phyloP scores from a whole-genome alignment of 805 yeast species.

The Myxozyma kluyveri region DNA sequence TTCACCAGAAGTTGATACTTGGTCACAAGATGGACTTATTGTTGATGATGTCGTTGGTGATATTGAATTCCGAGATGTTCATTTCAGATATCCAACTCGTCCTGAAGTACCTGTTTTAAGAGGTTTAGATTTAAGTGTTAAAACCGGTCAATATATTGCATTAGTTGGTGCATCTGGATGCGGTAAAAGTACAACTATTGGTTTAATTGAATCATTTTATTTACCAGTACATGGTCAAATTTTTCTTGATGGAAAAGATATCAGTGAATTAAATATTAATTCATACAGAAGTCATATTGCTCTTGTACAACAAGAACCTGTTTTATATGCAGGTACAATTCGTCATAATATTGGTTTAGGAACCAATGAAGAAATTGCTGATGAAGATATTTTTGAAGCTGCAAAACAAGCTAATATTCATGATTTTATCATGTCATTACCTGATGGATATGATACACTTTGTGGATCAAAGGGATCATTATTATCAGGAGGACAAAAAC shows the following conservation, averaged over 20 bases:
- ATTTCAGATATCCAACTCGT: constrained; percentile 36
- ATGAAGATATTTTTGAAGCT: constrained; percentile 44
- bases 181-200: constrained; percentile 47
- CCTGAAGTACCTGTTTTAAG: constrained; percentile 33
- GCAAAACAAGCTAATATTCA: constrained; percentile 53
- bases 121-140: constrained; percentile 40
- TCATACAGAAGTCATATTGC: constrained; percentile 53
- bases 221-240: constrained; percentile 50
- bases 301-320: constrained; percentile 59
- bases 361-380: constrained; percentile 36
- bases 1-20: constrained; percentile 40
- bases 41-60: constrained; percentile 44
- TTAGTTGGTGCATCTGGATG: constrained; percentile 81
- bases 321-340: constrained; percentile 73
- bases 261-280: constrained; percentile 59
- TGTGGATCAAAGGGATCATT: constrained; percentile 50
- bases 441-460: constrained; percentile 52
- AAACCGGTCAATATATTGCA: constrained; percentile 82
- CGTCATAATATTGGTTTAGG: constrained; percentile 63
- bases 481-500: constrained; percentile 68
- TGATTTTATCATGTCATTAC: constrained; percentile 50
- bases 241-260: constrained; percentile 79
- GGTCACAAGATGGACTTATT: constrained; percentile 34
- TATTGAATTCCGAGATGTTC: constrained; percentile 47
- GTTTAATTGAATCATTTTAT: constrained; percentile 56